phyloP scores from a whole-genome alignment of 169 alveolate genomes.

The Neospora caninum region DNA sequence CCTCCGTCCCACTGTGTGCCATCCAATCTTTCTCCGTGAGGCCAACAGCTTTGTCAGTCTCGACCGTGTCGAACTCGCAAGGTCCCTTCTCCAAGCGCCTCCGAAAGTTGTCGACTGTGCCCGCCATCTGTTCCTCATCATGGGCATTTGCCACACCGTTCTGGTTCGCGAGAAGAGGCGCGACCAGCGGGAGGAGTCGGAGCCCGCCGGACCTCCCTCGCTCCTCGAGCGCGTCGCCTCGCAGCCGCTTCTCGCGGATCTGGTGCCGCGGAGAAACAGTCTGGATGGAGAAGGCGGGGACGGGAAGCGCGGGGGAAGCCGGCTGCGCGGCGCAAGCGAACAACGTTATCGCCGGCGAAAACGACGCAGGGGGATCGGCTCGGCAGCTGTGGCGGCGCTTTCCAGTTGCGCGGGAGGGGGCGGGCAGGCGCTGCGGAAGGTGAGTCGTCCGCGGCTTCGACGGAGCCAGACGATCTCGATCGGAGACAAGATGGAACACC shows the following conservation, averaged over 20 bases:
- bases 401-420: not conserved
- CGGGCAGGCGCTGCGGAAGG: not conserved
- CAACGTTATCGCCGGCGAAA: not conserved
- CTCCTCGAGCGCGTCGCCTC: not conserved
- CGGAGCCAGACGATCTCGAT: too few species aligned
- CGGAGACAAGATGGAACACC: too few species aligned
- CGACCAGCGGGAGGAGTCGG: not conserved
- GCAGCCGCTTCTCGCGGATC: not conserved
- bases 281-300: not conserved
- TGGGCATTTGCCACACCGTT: slow-evolving; percentile 56
- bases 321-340: not conserved
- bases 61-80: not conserved
- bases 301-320: not conserved
- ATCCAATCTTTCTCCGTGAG: not conserved
- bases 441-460: too few species aligned
- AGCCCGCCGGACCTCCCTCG: not conserved
- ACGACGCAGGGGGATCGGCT: not conserved
- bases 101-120: not conserved
- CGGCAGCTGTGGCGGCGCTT: not conserved
- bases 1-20: not conserved
- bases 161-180: slow-evolving; percentile 10
- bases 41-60: not conserved
- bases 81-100: not conserved
- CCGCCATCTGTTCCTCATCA: slow-evolving; percentile 34
- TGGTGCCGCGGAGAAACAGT: not conserved